Percentiles rank a stretch among this genome's conserved stretches.
Conservation (phyloP, 345 rosid species). For the Gossypium bickii region DNA sequence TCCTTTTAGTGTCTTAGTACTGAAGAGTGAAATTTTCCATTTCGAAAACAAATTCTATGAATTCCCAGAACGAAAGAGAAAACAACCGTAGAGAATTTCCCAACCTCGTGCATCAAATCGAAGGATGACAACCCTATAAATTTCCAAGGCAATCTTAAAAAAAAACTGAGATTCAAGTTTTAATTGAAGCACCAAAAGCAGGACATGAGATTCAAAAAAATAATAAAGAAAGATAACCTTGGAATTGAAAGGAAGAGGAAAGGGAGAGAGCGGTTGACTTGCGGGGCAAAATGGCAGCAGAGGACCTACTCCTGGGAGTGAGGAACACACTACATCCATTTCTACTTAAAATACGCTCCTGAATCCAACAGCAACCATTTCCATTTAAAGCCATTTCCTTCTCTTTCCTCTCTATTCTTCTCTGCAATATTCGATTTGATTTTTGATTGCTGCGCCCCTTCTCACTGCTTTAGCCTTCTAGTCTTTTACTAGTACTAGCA, state of each 20-base stretch:
- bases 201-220: not conserved
- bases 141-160: not conserved
- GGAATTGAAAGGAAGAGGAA: conserved; percentile 26
- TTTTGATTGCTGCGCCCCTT: not conserved
- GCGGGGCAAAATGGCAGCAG: conserved; percentile 11
- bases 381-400: conserved; percentile 8
- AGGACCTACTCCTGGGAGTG: not conserved
- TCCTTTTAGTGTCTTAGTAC: not conserved
- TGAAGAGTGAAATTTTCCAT: not conserved
- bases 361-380: not conserved
- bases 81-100: conserved; percentile 6
- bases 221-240: not conserved
- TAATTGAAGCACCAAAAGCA: not conserved
- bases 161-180: not conserved
- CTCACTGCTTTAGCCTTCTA: not conserved
- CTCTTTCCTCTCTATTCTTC: not conserved
- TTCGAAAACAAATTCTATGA: not conserved
- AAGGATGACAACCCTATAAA: not conserved
- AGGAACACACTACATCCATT: conserved; percentile 2
- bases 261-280: conserved; percentile 32
- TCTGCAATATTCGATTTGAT: not conserved
- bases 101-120: not conserved
- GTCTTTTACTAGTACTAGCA: too few species aligned
- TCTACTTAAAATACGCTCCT: not conserved
- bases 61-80: conserved; percentile 12